Percentiles rank a stretch among this genome's conserved stretches.
phyloP scores from a whole-genome alignment of 2,329 filamentous ascomycete genomes.

The Aspergillus ustus region DNA sequence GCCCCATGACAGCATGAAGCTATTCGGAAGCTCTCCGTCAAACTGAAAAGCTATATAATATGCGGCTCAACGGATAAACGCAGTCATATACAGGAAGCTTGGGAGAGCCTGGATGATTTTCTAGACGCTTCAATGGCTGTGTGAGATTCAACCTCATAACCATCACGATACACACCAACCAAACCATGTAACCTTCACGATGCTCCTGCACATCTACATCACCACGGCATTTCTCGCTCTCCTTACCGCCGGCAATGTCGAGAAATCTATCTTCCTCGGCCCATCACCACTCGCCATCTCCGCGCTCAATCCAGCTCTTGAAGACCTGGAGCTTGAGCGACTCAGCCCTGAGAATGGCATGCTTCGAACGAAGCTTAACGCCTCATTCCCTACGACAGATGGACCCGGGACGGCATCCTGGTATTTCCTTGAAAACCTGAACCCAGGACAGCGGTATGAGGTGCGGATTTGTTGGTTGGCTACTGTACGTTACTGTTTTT shows the following conservation, averaged over 20 bases:
- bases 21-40: neutral
- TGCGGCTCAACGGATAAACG: neutral
- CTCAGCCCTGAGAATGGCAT: slow-evolving; percentile 63
- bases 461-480: slow-evolving; percentile 92
- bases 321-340: slow-evolving; percentile 66
- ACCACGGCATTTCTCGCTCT: slow-evolving; percentile 26
- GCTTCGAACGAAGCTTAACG: slow-evolving; percentile 67
- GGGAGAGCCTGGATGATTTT: neutral
- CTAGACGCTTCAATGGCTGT: neutral
- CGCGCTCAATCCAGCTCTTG: slow-evolving; percentile 59
- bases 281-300: slow-evolving; percentile 65
- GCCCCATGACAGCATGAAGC: slow-evolving; percentile 20
- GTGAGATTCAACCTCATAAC: neutral
- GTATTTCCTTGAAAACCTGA: slow-evolving; percentile 75
- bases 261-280: slow-evolving; percentile 87
- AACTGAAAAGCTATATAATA: neutral
- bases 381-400: slow-evolving; percentile 66
- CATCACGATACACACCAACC: neutral
- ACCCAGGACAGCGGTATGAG: slow-evolving; percentile 80
- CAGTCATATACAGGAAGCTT: neutral
- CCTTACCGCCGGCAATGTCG: slow-evolving; percentile 69
- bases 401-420: slow-evolving; percentile 70
- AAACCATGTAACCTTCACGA: slow-evolving; percentile 16
- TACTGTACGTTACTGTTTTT: slow-evolving; percentile 71
- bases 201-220: slow-evolving; percentile 21